A percentile compares a stretch with the other conserved stretches of the same genome.
Evolutionary conservation across 148 eudicot genomes (phyloP).

Genomic region (Vaccinium macrocarpon): DNA sequence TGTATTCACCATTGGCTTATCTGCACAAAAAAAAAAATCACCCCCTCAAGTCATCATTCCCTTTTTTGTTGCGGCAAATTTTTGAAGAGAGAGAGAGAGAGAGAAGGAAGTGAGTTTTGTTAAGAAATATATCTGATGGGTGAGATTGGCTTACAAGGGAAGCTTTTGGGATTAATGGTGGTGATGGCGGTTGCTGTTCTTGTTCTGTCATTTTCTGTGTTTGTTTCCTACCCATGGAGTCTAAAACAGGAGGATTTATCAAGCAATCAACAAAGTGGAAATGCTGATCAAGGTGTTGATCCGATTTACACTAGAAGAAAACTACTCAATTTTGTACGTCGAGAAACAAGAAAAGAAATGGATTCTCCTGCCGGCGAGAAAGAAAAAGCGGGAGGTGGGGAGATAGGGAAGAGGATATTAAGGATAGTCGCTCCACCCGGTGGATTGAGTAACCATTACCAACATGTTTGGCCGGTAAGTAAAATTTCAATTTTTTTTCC

Average conservation of each 20-base stretch:
- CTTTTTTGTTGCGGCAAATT: background rate
- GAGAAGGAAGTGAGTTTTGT: background rate
- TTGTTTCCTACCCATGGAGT: background rate
- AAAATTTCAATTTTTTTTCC: background rate
- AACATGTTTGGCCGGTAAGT: constrained; percentile 95
- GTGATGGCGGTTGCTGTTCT: background rate
- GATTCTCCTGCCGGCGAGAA: no score
- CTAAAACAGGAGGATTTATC: background rate
- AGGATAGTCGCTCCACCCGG: background rate
- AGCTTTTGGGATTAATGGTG: background rate
- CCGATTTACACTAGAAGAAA: constrained; percentile 12
- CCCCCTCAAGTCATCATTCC: no score
- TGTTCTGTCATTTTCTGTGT: background rate
- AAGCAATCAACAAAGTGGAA: background rate
- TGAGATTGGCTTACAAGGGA: background rate
- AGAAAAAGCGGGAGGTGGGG: no score
- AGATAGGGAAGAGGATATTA: no score
- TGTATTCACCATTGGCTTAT: no score
- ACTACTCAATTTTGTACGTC: constrained; percentile 52
- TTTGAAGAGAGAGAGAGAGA: background rate
- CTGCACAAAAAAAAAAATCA: no score
- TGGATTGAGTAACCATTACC: constrained; percentile 63
- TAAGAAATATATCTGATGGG: background rate
- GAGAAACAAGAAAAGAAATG: constrained; percentile 8
- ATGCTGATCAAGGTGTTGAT: background rate